Evolutionary conservation across 306 rosid species (phyloP).

Genomic region (Quercus aquifolioides): DNA sequence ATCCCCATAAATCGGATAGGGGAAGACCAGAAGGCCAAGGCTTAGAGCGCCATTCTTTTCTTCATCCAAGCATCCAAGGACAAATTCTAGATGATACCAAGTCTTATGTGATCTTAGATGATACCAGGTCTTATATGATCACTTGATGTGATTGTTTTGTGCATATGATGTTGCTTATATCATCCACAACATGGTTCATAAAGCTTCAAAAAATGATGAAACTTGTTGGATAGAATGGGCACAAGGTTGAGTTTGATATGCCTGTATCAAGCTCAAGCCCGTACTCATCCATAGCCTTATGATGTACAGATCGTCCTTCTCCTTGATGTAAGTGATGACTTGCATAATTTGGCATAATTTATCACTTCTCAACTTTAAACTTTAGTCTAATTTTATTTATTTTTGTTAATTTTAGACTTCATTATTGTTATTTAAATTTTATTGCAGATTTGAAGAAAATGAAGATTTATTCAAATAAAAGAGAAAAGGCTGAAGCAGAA

Average conservation of each 20-base stretch:
- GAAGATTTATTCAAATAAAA: too few relatives aligned
- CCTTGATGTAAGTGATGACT: constrained; percentile 1
- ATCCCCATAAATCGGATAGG: too few relatives aligned
- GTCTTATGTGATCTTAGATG: too few relatives aligned
- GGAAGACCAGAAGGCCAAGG: constrained; percentile 52
- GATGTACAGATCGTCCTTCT: constrained; percentile 29
- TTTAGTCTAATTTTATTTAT: too few relatives aligned
- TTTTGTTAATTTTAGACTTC: too few relatives aligned
- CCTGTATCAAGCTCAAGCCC: constrained; percentile 3
- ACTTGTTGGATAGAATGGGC: constrained; percentile 26
- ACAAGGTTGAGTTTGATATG: neutral
- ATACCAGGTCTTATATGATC: neutral
- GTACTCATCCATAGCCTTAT: constrained; percentile 16
- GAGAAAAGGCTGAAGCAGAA: too few relatives aligned
- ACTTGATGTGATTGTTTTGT: constrained; percentile 12
- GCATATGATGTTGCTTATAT: constrained; percentile 21
- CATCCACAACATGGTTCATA: constrained; percentile 19
- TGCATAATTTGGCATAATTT: too few relatives aligned
- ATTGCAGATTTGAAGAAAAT: too few relatives aligned
- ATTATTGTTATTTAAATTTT: too few relatives aligned
- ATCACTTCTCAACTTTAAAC: too few relatives aligned
- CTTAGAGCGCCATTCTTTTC: constrained; percentile 18
- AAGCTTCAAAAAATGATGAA: constrained; percentile 16
- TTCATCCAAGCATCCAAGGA: constrained; percentile 16
- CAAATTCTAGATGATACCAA: constrained; percentile 27